Base-by-base conservation (phyloP, 164 flowering plant genomes). In the Hamamelis virginiana region DNA sequence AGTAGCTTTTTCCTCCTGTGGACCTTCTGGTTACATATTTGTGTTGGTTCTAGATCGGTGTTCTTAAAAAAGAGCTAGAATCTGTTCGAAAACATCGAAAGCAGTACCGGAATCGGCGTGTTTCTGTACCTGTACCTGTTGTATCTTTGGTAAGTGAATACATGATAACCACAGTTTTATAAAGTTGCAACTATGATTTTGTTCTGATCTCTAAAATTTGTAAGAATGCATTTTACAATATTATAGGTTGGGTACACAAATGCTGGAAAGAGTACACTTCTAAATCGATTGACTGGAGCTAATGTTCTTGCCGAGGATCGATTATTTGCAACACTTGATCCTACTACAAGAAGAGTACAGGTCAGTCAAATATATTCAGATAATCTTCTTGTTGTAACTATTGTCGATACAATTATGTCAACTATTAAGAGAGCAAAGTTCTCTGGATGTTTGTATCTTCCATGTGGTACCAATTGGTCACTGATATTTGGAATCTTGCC, bases 331-430 rank as follows among this genome's bases (percentile, higher is more conserved):
- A 94, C 98, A 27, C 92, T 94, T 72, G 98, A 94, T 82, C 98
- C 98, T 63, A 94, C 98, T 58, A 94, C 98, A 45, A 89, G 97
- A 86, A 86, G 98, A 78, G 98, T 94, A 33, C 93, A 90, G 98
- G 98, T 88, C 47, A 78, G 85, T 69, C 22, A 65, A 62, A 18
- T 45, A 25, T 60, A 18, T 12, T 55, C 3, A 18, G 28, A 45
- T 21, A 50, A 62, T 27, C 53, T 57, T 41, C 28, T 25, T 33
- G 41, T 33, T 33, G 41, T 6, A 33, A 33, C 41, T 33, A 6
- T 33, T 33, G 41, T 33, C 41, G 4, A 33, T 33, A 33, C 6
- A 33, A 33, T 33, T 33, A 33, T 33, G 41, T 33, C 41, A 33
- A 33, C 41, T 33, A 33, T 6, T 6, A 33, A 33, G 41, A 33